A percentile compares a stretch with the other conserved stretches of the same genome.
phyloP scores from a whole-genome alignment of 495 filamentous ascomycete species.

The Endocarpon pusillum region DNA sequence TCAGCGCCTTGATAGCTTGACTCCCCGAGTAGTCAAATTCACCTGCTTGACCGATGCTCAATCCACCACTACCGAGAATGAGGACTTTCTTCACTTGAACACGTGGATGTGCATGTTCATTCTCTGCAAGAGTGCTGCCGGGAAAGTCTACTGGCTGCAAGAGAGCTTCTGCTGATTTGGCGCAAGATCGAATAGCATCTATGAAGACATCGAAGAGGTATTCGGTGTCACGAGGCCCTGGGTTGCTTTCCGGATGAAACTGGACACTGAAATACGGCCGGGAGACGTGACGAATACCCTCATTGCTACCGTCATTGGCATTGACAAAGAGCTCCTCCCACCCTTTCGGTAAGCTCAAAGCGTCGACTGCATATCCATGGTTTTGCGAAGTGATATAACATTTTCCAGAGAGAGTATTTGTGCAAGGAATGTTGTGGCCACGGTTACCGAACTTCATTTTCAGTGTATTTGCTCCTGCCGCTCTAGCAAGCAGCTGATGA shows the following conservation, averaged over 20 bases:
- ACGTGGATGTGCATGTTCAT: constrained; percentile 52
- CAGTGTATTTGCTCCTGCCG: constrained; percentile 67
- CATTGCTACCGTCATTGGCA: constrained; percentile 94
- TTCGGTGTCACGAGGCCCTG: constrained; percentile 91
- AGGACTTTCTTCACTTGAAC: constrained; percentile 91
- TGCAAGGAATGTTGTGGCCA: constrained; percentile 96
- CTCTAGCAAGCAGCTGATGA: constrained; percentile 70
- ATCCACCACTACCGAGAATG: constrained; percentile 85
- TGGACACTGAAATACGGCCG: constrained; percentile 95
- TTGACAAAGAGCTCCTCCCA: constrained; percentile 96
- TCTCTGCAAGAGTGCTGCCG: constrained; percentile 63
- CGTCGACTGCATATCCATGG: constrained; percentile 73
- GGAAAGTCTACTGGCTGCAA: constrained; percentile 62
- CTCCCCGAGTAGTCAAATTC: constrained; percentile 97
- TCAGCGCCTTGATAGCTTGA: constrained; percentile 86
- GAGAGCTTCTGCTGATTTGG: constrained; percentile 43
- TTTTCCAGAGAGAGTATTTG: constrained; percentile 78
- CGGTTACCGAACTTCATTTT: constrained; percentile 99
- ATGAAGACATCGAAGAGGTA: constrained; percentile 96
- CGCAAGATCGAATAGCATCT: constrained; percentile 52
- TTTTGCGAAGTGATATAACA: constrained; percentile 99
- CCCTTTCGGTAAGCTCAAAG: constrained; percentile 48
- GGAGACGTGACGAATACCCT: constrained; percentile 76
- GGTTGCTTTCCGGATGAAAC: constrained; percentile 94
- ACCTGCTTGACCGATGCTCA: constrained; percentile 95